Evolutionary conservation across 75 land plant genomes (phyloP).

Genomic region (Gnetum montanum): DNA sequence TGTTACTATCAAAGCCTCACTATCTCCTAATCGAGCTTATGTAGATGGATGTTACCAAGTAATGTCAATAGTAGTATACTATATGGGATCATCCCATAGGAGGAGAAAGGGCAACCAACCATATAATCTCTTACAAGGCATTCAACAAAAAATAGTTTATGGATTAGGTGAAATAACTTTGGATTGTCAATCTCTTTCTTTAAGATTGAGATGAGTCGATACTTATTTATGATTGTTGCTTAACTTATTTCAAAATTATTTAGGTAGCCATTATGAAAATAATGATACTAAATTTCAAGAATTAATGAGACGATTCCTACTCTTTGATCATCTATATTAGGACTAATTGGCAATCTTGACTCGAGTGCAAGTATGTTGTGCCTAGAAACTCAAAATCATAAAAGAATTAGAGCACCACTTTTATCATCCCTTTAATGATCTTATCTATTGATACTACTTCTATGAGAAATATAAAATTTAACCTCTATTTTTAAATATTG

Average conservation of each 20-base stretch:
- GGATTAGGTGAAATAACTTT: too few relatives aligned
- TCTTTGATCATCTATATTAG: too few relatives aligned
- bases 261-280: too few relatives aligned
- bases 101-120: background rate
- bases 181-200: background rate
- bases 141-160: too few relatives aligned
- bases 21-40: background rate
- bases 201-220: background rate
- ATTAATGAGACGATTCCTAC: too few relatives aligned
- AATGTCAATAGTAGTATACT: background rate
- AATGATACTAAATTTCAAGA: too few relatives aligned
- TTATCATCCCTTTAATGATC: background rate
- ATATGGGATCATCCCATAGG: background rate
- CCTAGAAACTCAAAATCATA: background rate
- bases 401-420: background rate
- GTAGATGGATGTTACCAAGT: background rate
- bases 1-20: background rate
- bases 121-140: background rate
- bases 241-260: too few relatives aligned
- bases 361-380: background rate
- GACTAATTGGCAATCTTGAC: too few relatives aligned
- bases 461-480: background rate
- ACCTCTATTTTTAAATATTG: background rate
- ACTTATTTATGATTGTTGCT: too few relatives aligned
- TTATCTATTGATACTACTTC: background rate